A percentile compares a stretch with the other conserved stretches of the same genome.
phyloP scores from a whole-genome alignment of 371 early-diverging fungal species.

The Rhizopus sp. region DNA sequence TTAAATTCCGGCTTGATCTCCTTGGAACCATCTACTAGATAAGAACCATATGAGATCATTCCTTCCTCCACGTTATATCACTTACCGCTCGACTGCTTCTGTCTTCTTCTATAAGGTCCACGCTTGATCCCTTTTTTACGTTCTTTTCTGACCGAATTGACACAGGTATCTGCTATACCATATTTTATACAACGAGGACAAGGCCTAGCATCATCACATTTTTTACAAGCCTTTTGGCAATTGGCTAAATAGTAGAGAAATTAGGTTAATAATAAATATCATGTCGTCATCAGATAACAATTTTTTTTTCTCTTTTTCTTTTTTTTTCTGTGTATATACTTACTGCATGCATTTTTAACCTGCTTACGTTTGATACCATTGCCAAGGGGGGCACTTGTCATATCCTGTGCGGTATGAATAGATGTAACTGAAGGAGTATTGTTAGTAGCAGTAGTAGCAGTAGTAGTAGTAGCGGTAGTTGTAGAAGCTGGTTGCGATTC shows the following conservation, averaged over 20 bases:
- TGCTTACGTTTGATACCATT: slow-evolving; percentile 39
- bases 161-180: slow-evolving; percentile 73
- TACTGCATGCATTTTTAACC: slow-evolving; percentile 56
- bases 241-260: slow-evolving; percentile 55
- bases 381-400: slow-evolving; percentile 13
- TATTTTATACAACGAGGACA: slow-evolving; percentile 85
- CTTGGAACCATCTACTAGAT: not conserved
- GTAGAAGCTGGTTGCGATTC: not conserved
- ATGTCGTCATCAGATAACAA: slow-evolving; percentile 18
- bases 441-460: slow-evolving; percentile 13
- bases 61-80: not conserved
- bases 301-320: slow-evolving; percentile 3
- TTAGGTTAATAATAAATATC: not conserved
- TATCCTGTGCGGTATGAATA: slow-evolving; percentile 20
- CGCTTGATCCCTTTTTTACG: slow-evolving; percentile 85
- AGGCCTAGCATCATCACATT: slow-evolving; percentile 88
- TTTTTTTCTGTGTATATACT: slow-evolving; percentile 18
- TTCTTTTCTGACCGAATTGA: slow-evolving; percentile 81
- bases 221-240: slow-evolving; percentile 93
- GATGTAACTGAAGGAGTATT: slow-evolving; percentile 24
- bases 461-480: not conserved
- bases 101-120: slow-evolving; percentile 79
- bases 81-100: slow-evolving; percentile 21
- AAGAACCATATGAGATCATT: not conserved
- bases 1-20: slow-evolving; percentile 1